Conservation (phyloP, 257 asterid species). For the Solanum habrochaites region DNA sequence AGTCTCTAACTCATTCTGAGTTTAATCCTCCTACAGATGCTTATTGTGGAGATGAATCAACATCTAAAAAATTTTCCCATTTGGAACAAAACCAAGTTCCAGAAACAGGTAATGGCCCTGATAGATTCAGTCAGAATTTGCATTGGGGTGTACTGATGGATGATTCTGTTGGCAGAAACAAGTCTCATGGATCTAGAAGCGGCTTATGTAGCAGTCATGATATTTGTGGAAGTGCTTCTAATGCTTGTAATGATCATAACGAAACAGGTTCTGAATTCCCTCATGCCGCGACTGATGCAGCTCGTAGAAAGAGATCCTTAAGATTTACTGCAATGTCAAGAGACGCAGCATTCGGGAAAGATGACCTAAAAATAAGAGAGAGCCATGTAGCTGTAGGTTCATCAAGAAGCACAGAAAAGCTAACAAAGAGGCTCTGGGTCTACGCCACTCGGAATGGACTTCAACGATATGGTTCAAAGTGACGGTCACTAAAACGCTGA, state of each 20-base stretch:
- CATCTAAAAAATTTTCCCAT: conserved; percentile 11
- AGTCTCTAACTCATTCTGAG: conserved; percentile 12
- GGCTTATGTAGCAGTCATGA: conserved; percentile 9
- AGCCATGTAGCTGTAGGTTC: conserved; percentile 36
- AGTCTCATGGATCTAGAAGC: neutral
- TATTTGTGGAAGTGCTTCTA: conserved; percentile 20
- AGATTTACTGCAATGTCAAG: conserved; percentile 44
- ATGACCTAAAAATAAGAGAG: conserved; percentile 16
- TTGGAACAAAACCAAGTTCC: conserved; percentile 17
- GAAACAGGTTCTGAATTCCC: conserved; percentile 37
- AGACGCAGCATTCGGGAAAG: conserved; percentile 18
- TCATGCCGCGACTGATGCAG: conserved; percentile 60
- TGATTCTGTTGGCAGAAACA: neutral
- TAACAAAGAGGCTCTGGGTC: conserved; percentile 25
- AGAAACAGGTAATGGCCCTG: conserved; percentile 9
- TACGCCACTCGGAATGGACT: conserved; percentile 27
- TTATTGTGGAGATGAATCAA: conserved; percentile 24
- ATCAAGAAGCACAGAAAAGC: conserved; percentile 30
- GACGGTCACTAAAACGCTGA: conserved; percentile 34
- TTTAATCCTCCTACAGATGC: conserved; percentile 5
- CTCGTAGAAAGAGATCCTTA: conserved; percentile 61
- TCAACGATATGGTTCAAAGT: conserved; percentile 27
- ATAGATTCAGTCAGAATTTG: conserved; percentile 13
- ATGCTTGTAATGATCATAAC: conserved; percentile 17
- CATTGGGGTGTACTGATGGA: conserved; percentile 5